These are phyloP conservation scores for Taiwanofungus camphoratus DNA, from an alignment of 1,284 basidiomycete species.

Conservation along the genomic window DNA sequence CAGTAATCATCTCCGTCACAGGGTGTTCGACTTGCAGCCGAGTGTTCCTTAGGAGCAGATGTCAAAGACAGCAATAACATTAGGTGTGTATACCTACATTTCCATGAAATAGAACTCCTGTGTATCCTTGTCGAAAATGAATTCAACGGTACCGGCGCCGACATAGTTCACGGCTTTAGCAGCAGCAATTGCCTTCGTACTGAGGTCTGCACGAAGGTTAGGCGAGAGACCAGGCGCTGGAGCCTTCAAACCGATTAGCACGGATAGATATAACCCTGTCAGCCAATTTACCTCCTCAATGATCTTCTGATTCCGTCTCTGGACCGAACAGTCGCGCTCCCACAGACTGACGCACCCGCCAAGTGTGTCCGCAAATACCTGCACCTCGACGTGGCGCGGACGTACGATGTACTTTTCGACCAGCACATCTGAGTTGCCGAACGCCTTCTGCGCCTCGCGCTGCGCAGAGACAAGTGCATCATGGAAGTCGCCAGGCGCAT, in stretches of 20 bases:
- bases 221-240: slow-evolving; percentile 84
- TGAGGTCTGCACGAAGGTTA: slow-evolving; percentile 74
- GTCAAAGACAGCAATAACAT: slow-evolving; percentile 1
- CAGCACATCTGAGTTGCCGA: slow-evolving; percentile 82
- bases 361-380: slow-evolving; percentile 78
- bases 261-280: too few relatives aligned
- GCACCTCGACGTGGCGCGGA: slow-evolving; percentile 86
- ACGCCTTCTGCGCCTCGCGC: slow-evolving; percentile 82
- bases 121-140: slow-evolving; percentile 89
- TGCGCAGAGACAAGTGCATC: slow-evolving; percentile 82
- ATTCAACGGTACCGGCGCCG: slow-evolving; percentile 90
- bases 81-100: slow-evolving; percentile 49
- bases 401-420: slow-evolving; percentile 84
- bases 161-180: slow-evolving; percentile 88
- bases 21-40: slow-evolving; percentile 93
- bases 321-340: slow-evolving; percentile 94
- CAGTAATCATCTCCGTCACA: slow-evolving; percentile 93
- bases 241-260: too few relatives aligned
- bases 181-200: slow-evolving; percentile 85
- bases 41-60: slow-evolving; percentile 63
- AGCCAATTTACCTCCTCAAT: slow-evolving; percentile 89
- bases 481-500: slow-evolving; percentile 56
- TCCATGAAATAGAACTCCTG: slow-evolving; percentile 90
- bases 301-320: slow-evolving; percentile 92
- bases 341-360: slow-evolving; percentile 84